These are phyloP conservation scores for Akanthomyces muscarius DNA, from an alignment of 2,329 filamentous ascomycete species.

Conservation along the genomic window DNA sequence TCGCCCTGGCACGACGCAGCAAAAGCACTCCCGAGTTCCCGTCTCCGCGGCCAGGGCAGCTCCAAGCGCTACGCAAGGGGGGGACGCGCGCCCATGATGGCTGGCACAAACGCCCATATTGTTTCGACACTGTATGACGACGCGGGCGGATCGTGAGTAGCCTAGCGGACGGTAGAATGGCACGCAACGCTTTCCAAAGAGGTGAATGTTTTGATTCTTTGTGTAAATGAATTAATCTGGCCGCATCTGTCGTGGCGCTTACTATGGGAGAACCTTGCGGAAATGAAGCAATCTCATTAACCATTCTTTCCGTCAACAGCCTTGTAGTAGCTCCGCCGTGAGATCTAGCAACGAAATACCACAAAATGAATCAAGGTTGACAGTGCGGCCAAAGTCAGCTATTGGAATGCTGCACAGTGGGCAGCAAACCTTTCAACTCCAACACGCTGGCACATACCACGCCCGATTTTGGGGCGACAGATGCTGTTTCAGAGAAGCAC, in stretches of 20 bases:
- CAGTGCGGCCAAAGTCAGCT: neutral
- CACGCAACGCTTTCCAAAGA: too few relatives aligned
- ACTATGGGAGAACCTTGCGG: too few relatives aligned
- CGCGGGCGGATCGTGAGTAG: too few relatives aligned
- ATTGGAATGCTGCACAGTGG: neutral
- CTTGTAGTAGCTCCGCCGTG: too few relatives aligned
- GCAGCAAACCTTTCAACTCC: neutral
- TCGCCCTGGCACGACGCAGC: too few relatives aligned
- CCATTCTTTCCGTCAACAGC: neutral
- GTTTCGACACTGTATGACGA: neutral
- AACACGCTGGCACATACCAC: neutral
- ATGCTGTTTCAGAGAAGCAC: neutral
- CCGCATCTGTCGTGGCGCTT: too few relatives aligned
- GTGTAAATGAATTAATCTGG: too few relatives aligned
- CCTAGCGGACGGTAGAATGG: too few relatives aligned
- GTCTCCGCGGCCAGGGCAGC: too few relatives aligned
- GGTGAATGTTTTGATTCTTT: too few relatives aligned
- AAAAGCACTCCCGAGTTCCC: too few relatives aligned
- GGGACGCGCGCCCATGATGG: neutral
- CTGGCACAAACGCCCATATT: neutral
- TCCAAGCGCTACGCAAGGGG: neutral
- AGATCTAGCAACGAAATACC: too few relatives aligned
- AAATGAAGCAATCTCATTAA: constrained; percentile 9
- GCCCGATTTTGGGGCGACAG: neutral
- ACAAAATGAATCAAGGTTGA: neutral